Evolutionary conservation across 345 rosid genomes (phyloP), one percentile per base, ranked within the genome.

Genomic region (Rubroshorea leprosula): DNA sequence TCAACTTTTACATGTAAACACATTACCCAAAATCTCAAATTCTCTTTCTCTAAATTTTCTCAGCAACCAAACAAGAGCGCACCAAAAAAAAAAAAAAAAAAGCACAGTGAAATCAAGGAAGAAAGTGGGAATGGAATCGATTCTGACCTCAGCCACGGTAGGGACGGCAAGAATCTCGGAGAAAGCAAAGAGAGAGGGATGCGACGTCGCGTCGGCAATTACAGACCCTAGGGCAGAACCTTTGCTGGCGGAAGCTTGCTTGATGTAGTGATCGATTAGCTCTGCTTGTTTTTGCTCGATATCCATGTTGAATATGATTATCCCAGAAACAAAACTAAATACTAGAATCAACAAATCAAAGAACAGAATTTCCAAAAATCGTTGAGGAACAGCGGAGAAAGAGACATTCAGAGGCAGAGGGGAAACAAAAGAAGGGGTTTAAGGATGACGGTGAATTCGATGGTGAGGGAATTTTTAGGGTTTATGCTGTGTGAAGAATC

Each of bases 161-260:
- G 90, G 83, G 17, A 81, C 80, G 16, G 81, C 78, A 67, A 91
- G 87, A 78, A 91, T 91, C 86, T 91, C 96, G 17, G 96, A 88
- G 84, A 91, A 91, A 59, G 92, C 95, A 53, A 88, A 91, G 66
- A 91, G 98, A 23, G 76, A 83, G 17, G 95, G 86, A 51, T 91
- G 80, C 64, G 96, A 85, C 49, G 96, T 88, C 66, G 92, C 98
- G 66, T 88, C 95, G 25, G 75, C 51, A 50, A 91, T 58, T 67
- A 91, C 58, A 24, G 87, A 46, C 7, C 55, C 68, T n/a, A 89
- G 80, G 10, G 77, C 74, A 13, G 90, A 63, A 54, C 78, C 96
- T 16, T 74, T 73, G 38, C 67, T 75, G 41, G 66, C 25, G 55
- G 87, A 78, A 49, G 89, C 84, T 68, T 77, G 81, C 55, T 71